Evolutionary conservation across 306 rosid species (phyloP).

Genomic region (Urtica urens): DNA sequence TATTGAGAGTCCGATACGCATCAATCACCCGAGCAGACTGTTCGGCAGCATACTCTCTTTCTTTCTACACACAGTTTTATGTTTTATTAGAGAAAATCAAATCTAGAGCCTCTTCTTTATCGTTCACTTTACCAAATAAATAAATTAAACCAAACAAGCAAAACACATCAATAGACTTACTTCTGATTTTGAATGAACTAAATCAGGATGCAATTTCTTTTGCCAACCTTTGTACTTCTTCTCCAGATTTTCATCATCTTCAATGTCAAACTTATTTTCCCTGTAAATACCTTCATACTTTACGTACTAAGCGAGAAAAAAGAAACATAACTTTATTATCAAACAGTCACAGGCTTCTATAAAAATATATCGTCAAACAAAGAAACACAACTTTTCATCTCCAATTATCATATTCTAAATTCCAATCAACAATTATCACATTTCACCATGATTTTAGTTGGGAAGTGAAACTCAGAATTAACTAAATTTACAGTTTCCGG

Average conservation of each 20-base stretch:
- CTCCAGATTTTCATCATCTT: conserved; percentile 53
- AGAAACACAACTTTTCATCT: background rate
- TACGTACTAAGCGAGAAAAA: background rate
- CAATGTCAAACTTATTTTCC: conserved; percentile 60
- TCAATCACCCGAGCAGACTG: conserved; percentile 89
- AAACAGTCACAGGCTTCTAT: background rate
- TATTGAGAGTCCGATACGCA: conserved; percentile 70
- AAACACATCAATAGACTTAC: conserved; percentile 28
- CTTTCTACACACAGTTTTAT: conserved; percentile 50
- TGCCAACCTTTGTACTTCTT: conserved; percentile 87
- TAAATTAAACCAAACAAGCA: too few species aligned
- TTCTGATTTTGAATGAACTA: conserved; percentile 90
- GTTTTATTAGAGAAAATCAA: too few species aligned
- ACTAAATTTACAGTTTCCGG: too few species aligned
- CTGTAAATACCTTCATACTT: conserved; percentile 28
- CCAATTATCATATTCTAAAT: background rate
- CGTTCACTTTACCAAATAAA: background rate
- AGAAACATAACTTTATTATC: background rate
- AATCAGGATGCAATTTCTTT: conserved; percentile 91
- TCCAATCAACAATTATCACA: background rate
- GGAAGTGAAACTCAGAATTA: too few species aligned
- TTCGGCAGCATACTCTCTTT: conserved; percentile 78
- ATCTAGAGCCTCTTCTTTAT: background rate
- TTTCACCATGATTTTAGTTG: background rate
- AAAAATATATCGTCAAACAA: background rate